phyloP scores from a whole-genome alignment of 768 basidiomycete genomes.

The Mycena galericulata region DNA sequence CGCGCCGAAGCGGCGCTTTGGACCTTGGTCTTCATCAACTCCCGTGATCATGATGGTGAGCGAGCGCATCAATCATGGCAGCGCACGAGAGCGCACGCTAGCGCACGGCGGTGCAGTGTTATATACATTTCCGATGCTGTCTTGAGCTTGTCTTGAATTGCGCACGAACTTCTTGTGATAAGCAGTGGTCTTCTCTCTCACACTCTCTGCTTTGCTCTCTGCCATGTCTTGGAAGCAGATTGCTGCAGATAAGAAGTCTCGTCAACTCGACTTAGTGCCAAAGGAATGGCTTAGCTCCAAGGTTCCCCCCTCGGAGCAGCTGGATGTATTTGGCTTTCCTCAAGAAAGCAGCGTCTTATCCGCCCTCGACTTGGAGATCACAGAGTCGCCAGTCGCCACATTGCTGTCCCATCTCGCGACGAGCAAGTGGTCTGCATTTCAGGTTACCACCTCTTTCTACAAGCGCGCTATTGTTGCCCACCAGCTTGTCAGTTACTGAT shows the following conservation, averaged over 20 bases:
- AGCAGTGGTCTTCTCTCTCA: too few species aligned
- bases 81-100: too few species aligned
- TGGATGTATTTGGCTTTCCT: slow-evolving; percentile 68
- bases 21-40: too few species aligned
- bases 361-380: slow-evolving; percentile 60
- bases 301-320: slow-evolving; percentile 58
- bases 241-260: slow-evolving; percentile 63
- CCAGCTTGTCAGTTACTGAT: slow-evolving; percentile 66
- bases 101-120: too few species aligned
- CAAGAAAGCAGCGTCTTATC: slow-evolving; percentile 69
- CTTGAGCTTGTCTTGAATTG: too few species aligned
- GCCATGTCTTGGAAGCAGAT: slow-evolving; percentile 61
- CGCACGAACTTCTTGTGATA: too few species aligned
- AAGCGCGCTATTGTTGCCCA: slow-evolving; percentile 87
- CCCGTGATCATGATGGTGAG: too few species aligned
- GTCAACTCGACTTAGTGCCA: slow-evolving; percentile 70
- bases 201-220: neutral
- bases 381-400: slow-evolving; percentile 53
- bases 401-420: slow-evolving; percentile 67
- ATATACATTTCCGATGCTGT: too few species aligned
- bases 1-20: too few species aligned
- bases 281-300: slow-evolving; percentile 68
- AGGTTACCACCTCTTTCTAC: slow-evolving; percentile 78
- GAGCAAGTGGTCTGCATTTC: slow-evolving; percentile 70
- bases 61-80: too few species aligned